phyloP scores from a whole-genome alignment of 169 alveolate species.

The Plasmodium vivax region DNA sequence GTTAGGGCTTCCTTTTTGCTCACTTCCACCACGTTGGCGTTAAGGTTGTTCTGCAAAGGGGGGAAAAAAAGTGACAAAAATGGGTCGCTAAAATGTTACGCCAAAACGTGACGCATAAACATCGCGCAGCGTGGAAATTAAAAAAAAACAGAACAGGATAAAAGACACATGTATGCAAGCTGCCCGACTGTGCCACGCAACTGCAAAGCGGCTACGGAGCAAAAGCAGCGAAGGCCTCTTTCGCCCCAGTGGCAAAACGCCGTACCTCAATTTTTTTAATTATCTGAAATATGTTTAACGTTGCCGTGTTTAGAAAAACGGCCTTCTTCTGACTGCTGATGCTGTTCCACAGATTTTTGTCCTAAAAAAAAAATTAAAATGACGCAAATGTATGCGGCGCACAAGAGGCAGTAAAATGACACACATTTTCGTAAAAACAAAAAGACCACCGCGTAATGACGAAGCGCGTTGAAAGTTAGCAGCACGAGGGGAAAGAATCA shows the following conservation, averaged over 20 bases:
- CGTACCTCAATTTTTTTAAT: conserved; percentile 59
- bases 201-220: not conserved
- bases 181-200: not conserved
- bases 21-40: conserved; percentile 57
- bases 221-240: not conserved
- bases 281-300: conserved; percentile 60
- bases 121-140: not conserved
- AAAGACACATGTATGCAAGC: not conserved
- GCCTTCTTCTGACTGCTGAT: conserved; percentile 46
- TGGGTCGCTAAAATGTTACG: too few relatives aligned
- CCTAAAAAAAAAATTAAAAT: conserved; percentile 20
- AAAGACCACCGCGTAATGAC: not conserved
- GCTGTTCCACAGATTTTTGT: conserved; percentile 40
- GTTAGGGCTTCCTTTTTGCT: conserved; percentile 45
- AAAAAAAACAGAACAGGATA: conserved; percentile 2
- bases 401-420: not conserved
- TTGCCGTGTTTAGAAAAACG: conserved; percentile 32
- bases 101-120: not conserved
- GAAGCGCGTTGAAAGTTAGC: not conserved
- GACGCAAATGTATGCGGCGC: not conserved
- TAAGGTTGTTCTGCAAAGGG: conserved; percentile 25
- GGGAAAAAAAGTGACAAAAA: not conserved
- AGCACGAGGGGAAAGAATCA: not conserved
- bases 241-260: not conserved
- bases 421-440: not conserved